These are phyloP conservation scores for Vitis rupestris DNA, from an alignment of 164 flowering plant genomes.

Conservation along the genomic window DNA sequence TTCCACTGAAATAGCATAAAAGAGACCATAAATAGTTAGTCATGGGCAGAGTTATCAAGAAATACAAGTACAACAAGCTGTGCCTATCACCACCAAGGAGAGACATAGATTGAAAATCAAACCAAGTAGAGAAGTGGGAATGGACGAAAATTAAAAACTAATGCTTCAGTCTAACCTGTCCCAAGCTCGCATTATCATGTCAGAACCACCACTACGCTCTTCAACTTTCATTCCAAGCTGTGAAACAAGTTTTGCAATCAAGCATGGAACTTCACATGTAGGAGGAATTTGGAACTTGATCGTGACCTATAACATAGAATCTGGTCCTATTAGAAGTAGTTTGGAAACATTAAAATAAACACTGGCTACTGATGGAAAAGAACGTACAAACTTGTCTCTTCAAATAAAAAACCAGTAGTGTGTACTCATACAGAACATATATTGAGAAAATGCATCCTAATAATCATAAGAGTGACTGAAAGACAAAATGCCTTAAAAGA, in stretches of 20 bases:
- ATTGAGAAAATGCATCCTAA: no score
- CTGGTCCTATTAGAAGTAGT: neutral
- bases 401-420: no score
- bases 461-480: no score
- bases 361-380: no score
- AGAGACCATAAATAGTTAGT: no score
- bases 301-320: constrained; percentile 47
- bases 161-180: constrained; percentile 49
- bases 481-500: no score
- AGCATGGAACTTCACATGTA: constrained; percentile 59
- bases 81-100: no score
- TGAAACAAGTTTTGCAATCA: constrained; percentile 74
- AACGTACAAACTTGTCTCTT: no score
- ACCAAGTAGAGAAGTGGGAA: neutral
- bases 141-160: neutral
- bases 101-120: neutral
- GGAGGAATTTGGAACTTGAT: constrained; percentile 83
- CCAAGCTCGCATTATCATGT: constrained; percentile 86
- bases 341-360: no score
- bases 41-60: no score
- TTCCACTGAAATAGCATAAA: constrained; percentile 52
- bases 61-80: no score
- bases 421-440: no score
- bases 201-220: constrained; percentile 64
- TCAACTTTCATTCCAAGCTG: constrained; percentile 69